A percentile compares a stretch with the other conserved stretches of the same genome.
phyloP scores from a whole-genome alignment of 129 eudicot species.

The Centella asiatica region DNA sequence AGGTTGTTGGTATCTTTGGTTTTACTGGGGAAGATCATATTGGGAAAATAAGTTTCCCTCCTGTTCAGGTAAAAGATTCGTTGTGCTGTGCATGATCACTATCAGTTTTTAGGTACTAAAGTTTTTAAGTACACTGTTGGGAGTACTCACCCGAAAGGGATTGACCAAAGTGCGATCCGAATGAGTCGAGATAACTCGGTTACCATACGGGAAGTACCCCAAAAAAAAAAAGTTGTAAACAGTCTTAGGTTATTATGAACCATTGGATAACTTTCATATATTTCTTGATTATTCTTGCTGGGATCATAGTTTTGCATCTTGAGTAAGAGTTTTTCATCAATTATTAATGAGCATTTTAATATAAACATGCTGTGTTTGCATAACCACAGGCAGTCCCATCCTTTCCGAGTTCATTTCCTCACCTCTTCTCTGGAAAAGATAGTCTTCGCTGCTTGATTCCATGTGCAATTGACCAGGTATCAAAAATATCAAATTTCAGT shows the following conservation, averaged over 20 bases:
- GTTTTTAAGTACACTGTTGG: too few relatives aligned
- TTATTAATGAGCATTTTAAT: neutral
- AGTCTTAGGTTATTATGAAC: neutral
- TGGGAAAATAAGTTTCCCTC: slow-evolving; percentile 82
- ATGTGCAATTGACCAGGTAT: slow-evolving; percentile 97
- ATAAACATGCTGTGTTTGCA: neutral
- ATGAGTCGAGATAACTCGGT: too few relatives aligned
- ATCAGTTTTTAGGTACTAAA: slow-evolving; percentile 1
- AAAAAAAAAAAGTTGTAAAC: too few relatives aligned
- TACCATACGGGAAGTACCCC: too few relatives aligned
- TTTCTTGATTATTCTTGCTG: neutral
- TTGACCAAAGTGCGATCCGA: too few relatives aligned
- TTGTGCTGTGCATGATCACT: neutral
- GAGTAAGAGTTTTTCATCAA: neutral
- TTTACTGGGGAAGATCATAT: slow-evolving; percentile 93
- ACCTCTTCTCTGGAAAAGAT: slow-evolving; percentile 71
- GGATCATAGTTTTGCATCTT: neutral
- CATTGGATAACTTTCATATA: neutral
- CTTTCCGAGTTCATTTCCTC: slow-evolving; percentile 94
- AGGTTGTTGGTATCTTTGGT: slow-evolving; percentile 92
- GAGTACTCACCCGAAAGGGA: too few relatives aligned
- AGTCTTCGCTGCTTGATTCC: slow-evolving; percentile 87
- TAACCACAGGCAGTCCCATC: slow-evolving; percentile 83
- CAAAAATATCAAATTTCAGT: neutral
- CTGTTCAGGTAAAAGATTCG: slow-evolving; percentile 60